These are phyloP conservation scores for Chloris gayana DNA, from an alignment of 176 grass and related monocot species.

Conservation along the genomic window DNA sequence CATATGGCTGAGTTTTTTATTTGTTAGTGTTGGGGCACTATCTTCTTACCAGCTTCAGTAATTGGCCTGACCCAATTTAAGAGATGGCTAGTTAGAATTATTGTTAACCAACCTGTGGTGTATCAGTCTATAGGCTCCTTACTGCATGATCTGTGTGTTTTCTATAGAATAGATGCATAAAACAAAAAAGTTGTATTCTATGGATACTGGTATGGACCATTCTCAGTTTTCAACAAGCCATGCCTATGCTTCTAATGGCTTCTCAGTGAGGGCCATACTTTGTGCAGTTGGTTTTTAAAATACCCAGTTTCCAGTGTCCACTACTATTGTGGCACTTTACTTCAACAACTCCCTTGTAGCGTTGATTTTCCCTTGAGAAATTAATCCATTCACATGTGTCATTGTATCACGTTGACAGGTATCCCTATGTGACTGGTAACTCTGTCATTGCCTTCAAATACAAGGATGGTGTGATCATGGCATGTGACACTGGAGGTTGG, in stretches of 20 bases:
- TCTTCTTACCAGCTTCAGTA: too few relatives aligned
- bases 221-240: background rate
- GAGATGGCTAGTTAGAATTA: background rate
- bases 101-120: background rate
- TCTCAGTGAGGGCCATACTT: background rate
- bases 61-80: background rate
- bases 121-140: background rate
- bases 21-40: too few relatives aligned
- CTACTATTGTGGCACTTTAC: background rate
- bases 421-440: conserved; percentile 93
- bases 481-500: conserved; percentile 87
- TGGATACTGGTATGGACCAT: background rate
- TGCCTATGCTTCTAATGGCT: background rate
- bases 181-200: background rate
- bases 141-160: background rate
- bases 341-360: background rate
- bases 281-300: background rate
- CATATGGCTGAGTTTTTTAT: background rate
- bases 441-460: conserved; percentile 95
- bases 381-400: background rate
- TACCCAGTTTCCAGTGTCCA: background rate
- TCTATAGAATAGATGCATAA: background rate
- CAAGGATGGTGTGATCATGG: conserved; percentile 94
- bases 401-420: conserved; percentile 52
- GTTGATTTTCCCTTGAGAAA: background rate